Conservation (phyloP, 2,329 filamentous ascomycete genomes). For the Calonectria multiphialidica region DNA sequence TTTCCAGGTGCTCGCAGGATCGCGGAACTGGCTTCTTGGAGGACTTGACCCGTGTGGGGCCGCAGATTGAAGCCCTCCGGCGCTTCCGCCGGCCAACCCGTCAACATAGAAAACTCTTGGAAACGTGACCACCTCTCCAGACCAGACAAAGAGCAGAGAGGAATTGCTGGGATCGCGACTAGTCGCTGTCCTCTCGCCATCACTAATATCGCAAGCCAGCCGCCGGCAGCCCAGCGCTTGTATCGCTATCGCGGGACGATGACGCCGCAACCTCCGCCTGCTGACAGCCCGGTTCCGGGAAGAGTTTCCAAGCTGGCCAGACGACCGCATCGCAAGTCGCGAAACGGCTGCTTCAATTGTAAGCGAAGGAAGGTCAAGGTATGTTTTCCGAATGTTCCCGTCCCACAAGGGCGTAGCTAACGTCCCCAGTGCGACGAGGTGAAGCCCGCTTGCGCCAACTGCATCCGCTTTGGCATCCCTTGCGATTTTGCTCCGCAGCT, state of each 20-base stretch:
- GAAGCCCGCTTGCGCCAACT: constrained; percentile 47
- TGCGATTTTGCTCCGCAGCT: constrained; percentile 44
- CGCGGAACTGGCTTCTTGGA: constrained; percentile 13
- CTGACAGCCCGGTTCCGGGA: constrained; percentile 38
- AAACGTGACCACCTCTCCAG: constrained; percentile 30
- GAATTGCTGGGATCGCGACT: constrained; percentile 1
- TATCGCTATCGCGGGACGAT: constrained; percentile 26
- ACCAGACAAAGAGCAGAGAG: constrained; percentile 16
- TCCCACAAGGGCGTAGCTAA: constrained; percentile 10
- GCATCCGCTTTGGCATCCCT: constrained; percentile 46
- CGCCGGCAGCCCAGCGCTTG: not conserved
- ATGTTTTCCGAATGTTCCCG: constrained; percentile 1
- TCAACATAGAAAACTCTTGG: constrained; percentile 37
- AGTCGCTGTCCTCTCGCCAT: not conserved
- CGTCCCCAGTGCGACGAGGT: constrained; percentile 46
- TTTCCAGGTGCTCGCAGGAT: constrained; percentile 13
- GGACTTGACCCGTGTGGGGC: constrained; percentile 32
- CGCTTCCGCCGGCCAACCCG: constrained; percentile 38
- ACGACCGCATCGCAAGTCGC: constrained; percentile 47
- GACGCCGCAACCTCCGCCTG: constrained; percentile 37
- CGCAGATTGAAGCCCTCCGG: constrained; percentile 39
- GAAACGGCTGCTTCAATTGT: constrained; percentile 48
- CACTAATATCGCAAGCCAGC: not conserved
- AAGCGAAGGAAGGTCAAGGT: constrained; percentile 49
- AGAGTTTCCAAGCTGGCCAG: constrained; percentile 43